Percentiles rank a stretch among this genome's conserved stretches.
These are phyloP conservation scores for Globisporangium uncinulatum DNA, from an alignment of 352 stramenopile genomes.

Conservation along the genomic window DNA sequence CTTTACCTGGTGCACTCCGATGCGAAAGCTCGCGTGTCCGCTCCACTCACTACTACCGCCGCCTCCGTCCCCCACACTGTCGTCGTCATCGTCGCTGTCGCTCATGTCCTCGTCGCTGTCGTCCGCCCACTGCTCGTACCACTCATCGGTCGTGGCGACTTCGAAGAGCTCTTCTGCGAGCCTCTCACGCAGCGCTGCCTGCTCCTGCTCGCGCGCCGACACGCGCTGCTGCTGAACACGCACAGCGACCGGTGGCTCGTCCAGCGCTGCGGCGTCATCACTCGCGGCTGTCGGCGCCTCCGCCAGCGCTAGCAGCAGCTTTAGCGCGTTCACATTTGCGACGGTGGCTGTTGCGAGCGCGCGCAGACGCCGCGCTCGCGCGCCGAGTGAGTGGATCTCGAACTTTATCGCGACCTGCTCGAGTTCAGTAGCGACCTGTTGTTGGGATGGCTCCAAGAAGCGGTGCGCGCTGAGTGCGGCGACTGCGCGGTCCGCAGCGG, in stretches of 20 bases:
- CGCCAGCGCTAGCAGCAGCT: constrained; percentile 59
- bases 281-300: constrained; percentile 32
- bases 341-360: constrained; percentile 22
- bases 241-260: constrained; percentile 7
- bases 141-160: constrained; percentile 62
- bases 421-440: constrained; percentile 39
- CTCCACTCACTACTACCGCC: not conserved
- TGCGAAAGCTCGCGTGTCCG: not conserved
- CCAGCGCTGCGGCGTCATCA: constrained; percentile 27
- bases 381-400: constrained; percentile 41
- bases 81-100: not conserved
- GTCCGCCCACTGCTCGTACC: constrained; percentile 46
- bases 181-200: constrained; percentile 22
- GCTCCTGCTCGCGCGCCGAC: constrained; percentile 8
- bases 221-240: constrained; percentile 16
- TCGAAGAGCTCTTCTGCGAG: constrained; percentile 50
- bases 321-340: constrained; percentile 38
- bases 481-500: constrained; percentile 36
- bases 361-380: constrained; percentile 32
- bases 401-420: constrained; percentile 43
- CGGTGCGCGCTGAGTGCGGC: constrained; percentile 38
- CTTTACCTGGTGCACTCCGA: not conserved
- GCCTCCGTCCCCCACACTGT: constrained; percentile 2
- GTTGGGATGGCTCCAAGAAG: constrained; percentile 43
- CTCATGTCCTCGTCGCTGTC: constrained; percentile 27